Percentiles rank a stretch among this genome's conserved stretches.
Conservation (phyloP, 352 stramenopile species). For the Phytophthora cryptogea region DNA sequence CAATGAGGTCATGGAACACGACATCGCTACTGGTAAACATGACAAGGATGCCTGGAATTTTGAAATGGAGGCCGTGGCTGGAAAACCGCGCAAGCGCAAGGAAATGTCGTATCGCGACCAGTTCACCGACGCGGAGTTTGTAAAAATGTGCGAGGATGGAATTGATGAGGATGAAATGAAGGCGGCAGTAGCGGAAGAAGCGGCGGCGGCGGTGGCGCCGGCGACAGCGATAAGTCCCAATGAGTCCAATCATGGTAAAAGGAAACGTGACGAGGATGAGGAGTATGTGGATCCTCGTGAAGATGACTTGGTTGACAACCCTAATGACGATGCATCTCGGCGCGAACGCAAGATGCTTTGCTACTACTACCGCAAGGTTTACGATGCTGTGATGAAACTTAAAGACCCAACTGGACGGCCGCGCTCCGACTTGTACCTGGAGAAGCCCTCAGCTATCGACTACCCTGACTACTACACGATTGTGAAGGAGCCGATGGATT, state of each 20-base stretch:
- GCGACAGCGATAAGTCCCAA: conserved; percentile 25
- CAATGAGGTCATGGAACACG: conserved; percentile 62
- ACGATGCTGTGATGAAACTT: conserved; percentile 82
- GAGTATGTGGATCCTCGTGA: conserved; percentile 28
- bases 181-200: background rate
- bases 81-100: conserved; percentile 72
- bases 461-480: conserved; percentile 92
- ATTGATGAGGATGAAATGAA: conserved; percentile 52
- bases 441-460: conserved; percentile 77
- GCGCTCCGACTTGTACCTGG: conserved; percentile 77
- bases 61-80: conserved; percentile 48
- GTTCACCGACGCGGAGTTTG: conserved; percentile 87
- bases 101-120: conserved; percentile 88
- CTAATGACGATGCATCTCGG: conserved; percentile 49
- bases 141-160: conserved; percentile 88
- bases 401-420: conserved; percentile 68
- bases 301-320: conserved; percentile 31
- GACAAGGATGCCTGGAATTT: conserved; percentile 70
- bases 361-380: conserved; percentile 87
- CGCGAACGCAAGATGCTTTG: conserved; percentile 69
- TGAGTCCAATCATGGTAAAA: conserved; percentile 20
- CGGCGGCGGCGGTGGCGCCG: background rate
- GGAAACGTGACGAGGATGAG: conserved; percentile 44
- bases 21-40: conserved; percentile 57
- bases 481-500: conserved; percentile 86